Conservation (phyloP, 2,329 filamentous ascomycete species). For the Raffaelea ambrosiae region DNA sequence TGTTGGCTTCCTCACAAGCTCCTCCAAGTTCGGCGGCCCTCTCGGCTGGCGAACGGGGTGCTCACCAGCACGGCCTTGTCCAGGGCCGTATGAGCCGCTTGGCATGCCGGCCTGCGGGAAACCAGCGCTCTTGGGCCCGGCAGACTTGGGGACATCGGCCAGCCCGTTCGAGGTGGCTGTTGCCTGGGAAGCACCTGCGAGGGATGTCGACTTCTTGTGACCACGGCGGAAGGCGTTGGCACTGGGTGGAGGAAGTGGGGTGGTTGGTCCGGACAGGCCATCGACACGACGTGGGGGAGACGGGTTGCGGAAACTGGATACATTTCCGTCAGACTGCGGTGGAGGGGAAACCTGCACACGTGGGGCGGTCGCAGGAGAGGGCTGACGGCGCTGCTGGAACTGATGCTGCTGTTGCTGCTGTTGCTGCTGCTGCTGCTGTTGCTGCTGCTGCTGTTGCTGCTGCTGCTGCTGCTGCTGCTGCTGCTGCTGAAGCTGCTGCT, state of each 20-base stretch:
- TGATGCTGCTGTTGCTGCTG: constrained; percentile 27
- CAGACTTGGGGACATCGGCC: constrained; percentile 43
- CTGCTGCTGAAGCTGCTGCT: constrained; percentile 35
- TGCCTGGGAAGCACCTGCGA: constrained; percentile 32
- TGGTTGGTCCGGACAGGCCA: constrained; percentile 54
- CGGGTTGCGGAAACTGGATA: constrained; percentile 49
- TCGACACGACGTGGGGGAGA: constrained; percentile 59
- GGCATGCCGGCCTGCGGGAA: constrained; percentile 68
- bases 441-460: constrained; percentile 34
- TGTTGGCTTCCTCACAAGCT: constrained; percentile 82
- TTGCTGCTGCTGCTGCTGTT: constrained; percentile 35
- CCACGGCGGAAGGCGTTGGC: constrained; percentile 88
- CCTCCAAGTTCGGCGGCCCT: constrained; percentile 83
- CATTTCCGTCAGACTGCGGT: constrained; percentile 45
- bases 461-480: constrained; percentile 25
- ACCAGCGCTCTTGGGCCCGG: constrained; percentile 67
- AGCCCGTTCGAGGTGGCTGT: background rate
- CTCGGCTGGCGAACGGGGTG: constrained; percentile 90
- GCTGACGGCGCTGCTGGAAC: constrained; percentile 29
- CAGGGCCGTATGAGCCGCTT: constrained; percentile 83
- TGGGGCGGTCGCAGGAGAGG: constrained; percentile 52
- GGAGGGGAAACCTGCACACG: constrained; percentile 79
- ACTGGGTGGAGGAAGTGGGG: constrained; percentile 75
- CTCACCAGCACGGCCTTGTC: constrained; percentile 86
- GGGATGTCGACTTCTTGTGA: constrained; percentile 82